Evolutionary conservation across 1,284 basidiomycete genomes (phyloP).

Genomic region (Sporisorium sorghi): DNA sequence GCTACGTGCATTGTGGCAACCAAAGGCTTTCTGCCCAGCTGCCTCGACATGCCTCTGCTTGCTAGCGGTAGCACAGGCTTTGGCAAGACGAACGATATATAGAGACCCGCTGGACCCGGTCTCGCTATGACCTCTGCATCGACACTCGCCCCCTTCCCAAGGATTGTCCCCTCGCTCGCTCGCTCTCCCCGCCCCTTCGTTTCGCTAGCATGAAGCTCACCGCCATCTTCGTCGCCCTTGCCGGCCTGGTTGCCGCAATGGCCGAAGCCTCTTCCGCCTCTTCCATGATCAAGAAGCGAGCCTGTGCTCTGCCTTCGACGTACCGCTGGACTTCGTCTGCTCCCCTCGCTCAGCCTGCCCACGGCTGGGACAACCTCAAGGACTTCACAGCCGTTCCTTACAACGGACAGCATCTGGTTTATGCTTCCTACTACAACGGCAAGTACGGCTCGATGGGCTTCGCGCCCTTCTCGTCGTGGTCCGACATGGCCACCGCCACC

Average conservation of each 20-base stretch:
- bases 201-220: conserved; percentile 23
- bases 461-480: conserved; percentile 26
- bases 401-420: conserved; percentile 39
- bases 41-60: background rate
- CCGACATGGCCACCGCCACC: conserved; percentile 31
- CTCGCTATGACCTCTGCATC: background rate
- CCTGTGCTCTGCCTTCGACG: conserved; percentile 29
- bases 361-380: conserved; percentile 28
- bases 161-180: background rate
- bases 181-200: background rate
- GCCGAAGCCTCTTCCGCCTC: conserved; percentile 11
- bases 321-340: conserved; percentile 33
- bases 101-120: background rate
- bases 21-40: background rate
- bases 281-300: conserved; percentile 7
- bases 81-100: background rate
- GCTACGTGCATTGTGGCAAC: background rate
- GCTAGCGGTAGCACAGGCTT: background rate
- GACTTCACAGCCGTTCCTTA: conserved; percentile 43
- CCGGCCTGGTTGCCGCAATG: conserved; percentile 27
- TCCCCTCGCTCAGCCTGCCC: conserved; percentile 26
- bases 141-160: background rate
- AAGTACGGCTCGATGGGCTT: conserved; percentile 43
- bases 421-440: conserved; percentile 21
- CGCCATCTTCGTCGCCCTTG: conserved; percentile 12